A percentile compares a stretch with the other conserved stretches of the same genome.
Conservation (phyloP, 257 asterid species). For the Asclepias syriaca region DNA sequence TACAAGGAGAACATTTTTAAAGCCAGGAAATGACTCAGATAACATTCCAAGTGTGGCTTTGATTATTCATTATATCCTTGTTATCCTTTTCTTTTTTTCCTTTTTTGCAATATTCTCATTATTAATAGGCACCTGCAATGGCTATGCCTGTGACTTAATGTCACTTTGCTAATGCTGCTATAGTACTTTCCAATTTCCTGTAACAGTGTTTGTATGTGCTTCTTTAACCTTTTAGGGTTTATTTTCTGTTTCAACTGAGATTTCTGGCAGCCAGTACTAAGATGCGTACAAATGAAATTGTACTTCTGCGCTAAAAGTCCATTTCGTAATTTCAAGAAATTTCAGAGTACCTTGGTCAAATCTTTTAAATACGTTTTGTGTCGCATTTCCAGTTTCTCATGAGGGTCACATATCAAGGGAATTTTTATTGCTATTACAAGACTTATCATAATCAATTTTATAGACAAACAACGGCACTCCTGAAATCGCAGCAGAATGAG, state of each 20-base stretch:
- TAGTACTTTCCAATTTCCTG: not conserved
- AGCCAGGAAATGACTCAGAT: conserved; percentile 36
- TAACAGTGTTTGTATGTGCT: not conserved
- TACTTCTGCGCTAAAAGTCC: not conserved
- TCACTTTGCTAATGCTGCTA: not conserved
- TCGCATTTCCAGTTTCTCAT: not conserved
- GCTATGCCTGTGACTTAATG: not conserved
- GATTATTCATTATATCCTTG: not conserved
- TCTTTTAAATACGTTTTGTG: not conserved
- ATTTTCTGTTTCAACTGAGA: not conserved
- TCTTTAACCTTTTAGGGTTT: not conserved
- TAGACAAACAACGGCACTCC: not conserved
- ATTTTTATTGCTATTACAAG: not conserved
- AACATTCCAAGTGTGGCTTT: not conserved
- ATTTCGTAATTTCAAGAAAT: not conserved
- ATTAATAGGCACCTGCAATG: not conserved
- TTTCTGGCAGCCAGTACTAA: not conserved
- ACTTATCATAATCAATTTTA: not conserved
- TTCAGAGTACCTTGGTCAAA: not conserved
- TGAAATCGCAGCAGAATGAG: not conserved
- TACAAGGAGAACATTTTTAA: conserved; percentile 76
- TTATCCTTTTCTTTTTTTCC: not conserved
- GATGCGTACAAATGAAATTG: not conserved
- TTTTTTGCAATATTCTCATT: not conserved
- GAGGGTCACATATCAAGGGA: not conserved